Conservation (phyloP, 2,329 filamentous ascomycete genomes). For the Orbilia javanica region DNA sequence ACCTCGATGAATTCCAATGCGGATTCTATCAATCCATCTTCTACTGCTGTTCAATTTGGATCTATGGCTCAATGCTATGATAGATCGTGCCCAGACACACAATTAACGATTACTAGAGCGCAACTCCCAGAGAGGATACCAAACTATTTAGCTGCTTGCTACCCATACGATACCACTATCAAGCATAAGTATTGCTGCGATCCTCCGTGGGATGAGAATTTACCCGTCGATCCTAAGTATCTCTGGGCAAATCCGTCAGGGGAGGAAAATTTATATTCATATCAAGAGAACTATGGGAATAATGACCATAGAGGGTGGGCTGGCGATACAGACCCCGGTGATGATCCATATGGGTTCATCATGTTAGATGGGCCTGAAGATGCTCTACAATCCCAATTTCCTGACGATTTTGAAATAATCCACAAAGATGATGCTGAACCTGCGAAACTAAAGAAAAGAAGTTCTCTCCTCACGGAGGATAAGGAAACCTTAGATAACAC, state of each 20-base stretch:
- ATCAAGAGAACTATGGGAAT: slow-evolving; percentile 25
- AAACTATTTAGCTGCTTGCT: background rate
- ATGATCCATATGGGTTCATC: slow-evolving; percentile 63
- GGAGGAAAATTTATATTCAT: slow-evolving; percentile 60
- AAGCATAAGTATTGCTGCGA: slow-evolving; percentile 50
- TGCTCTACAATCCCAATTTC: slow-evolving; percentile 62
- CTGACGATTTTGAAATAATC: slow-evolving; percentile 59
- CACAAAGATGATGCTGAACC: slow-evolving; percentile 24
- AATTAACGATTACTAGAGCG: background rate
- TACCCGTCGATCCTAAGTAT: slow-evolving; percentile 62
- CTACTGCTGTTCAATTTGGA: background rate
- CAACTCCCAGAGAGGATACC: background rate
- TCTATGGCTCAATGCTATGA: background rate
- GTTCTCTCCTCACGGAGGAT: slow-evolving; percentile 61
- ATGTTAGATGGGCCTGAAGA: slow-evolving; percentile 63
- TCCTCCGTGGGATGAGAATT: slow-evolving; percentile 58
- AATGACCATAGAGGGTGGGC: background rate
- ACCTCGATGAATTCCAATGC: too few species aligned
- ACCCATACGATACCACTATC: slow-evolving; percentile 53
- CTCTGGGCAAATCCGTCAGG: slow-evolving; percentile 55
- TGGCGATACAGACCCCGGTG: slow-evolving; percentile 59
- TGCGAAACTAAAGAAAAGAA: slow-evolving; percentile 58
- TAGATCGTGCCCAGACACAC: background rate
- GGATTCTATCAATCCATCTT: slow-evolving; percentile 31
- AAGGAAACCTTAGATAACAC: slow-evolving; percentile 61